phyloP scores from a whole-genome alignment of 2,329 filamentous ascomycete genomes.

The Ambrosiella xylebori region DNA sequence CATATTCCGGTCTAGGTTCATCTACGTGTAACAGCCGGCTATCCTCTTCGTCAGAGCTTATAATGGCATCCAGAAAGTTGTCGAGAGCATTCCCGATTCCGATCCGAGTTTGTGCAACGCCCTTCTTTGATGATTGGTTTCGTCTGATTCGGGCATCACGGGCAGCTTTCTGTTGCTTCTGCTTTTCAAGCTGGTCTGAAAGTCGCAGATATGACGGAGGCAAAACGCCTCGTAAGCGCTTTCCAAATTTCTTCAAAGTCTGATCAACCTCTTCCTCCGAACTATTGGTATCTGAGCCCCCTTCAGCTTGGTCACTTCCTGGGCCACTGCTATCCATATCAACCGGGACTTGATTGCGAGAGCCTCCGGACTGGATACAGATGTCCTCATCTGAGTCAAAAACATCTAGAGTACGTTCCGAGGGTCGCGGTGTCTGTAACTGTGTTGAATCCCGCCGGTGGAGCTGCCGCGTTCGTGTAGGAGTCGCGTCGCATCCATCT shows the following conservation, averaged over 20 bases:
- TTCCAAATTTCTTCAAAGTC: constrained; percentile 17
- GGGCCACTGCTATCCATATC: not conserved
- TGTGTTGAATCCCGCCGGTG: constrained; percentile 13
- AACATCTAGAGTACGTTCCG: not conserved
- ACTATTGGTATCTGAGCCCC: constrained; percentile 20
- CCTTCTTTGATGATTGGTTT: constrained; percentile 6
- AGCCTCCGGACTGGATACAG: not conserved
- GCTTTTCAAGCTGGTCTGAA: constrained; percentile 27
- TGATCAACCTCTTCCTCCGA: constrained; percentile 19
- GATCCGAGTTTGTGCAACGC: constrained; percentile 6
- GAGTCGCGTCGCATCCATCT: not conserved
- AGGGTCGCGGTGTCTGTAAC: not conserved
- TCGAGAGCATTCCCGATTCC: not conserved
- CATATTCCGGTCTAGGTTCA: constrained; percentile 1
- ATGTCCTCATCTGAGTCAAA: not conserved
- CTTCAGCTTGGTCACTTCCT: constrained; percentile 15
- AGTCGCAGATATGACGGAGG: constrained; percentile 51
- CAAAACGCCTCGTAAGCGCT: constrained; percentile 40
- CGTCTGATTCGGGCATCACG: not conserved
- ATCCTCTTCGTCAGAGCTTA: constrained; percentile 16
- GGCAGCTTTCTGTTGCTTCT: constrained; percentile 2
- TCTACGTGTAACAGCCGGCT: constrained; percentile 11
- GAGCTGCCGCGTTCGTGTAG: not conserved
- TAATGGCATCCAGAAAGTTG: constrained; percentile 6
- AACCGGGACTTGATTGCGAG: no score